Base-by-base conservation (phyloP, 2,329 filamentous ascomycete species). In the Fusarium sp. region DNA sequence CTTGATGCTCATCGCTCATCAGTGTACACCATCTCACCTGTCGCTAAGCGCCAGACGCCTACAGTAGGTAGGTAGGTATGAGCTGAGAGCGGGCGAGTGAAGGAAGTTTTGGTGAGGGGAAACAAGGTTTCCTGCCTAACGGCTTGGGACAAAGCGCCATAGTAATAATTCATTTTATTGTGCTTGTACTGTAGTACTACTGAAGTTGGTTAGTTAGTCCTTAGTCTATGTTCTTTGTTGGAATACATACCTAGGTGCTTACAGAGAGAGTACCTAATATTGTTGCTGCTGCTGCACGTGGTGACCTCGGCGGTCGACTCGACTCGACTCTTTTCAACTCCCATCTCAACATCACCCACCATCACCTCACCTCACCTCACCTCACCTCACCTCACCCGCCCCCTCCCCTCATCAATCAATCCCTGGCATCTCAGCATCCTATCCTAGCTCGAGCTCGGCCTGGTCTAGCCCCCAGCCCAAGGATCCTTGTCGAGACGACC, bases 21-120 rank as follows among this genome's bases (percentile, higher is more conserved):
- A 19, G 19, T 54, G 42, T 58, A 54, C 62, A 65, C 62, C 62
- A 65, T 51, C 61, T 42, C 53, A 65, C 41, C 58, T 65, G 58
- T 63, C 61, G 58, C 53, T 62, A 65, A 65, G 62, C 62, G 62
- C 62, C 49, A 65, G 49, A 46, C 62, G 62, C 62, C 55, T 45
- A 41, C 15, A 31, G 55, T n/a, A n/a, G n/a, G n/a, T n/a, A n/a
- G n/a, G n/a, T n/a, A n/a, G n/a, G n/a, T 35, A 40, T 42, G 51
- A 50, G 34, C 34, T 36, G 57, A 47, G 32, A 38, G 58, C 48
- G 57, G 39, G 49, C n/a, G 43, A 32, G 31, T 5, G 7, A 34
- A 35, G 34, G 24, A n/a, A 28, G 29, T 15, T 35, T 41, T 46
- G n/a, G 26, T 59, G 54, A 53, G 54, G 35, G 45, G 49, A 58